Percentiles rank a stretch among this genome's conserved stretches.
phyloP scores from a whole-genome alignment of 192 early-diverging fungal genomes.

The Endogone sp. region DNA sequence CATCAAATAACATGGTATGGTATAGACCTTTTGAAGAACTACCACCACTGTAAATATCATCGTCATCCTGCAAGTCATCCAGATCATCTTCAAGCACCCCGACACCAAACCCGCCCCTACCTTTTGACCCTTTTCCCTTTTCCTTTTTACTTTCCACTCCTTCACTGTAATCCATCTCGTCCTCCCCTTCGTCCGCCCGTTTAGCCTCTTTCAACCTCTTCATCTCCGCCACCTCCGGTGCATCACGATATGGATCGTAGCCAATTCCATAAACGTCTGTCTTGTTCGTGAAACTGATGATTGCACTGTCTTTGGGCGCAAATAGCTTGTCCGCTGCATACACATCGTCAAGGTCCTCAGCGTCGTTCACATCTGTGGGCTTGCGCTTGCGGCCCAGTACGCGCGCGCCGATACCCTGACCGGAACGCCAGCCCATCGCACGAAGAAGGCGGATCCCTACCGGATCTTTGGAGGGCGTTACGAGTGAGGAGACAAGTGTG shows the following conservation, averaged over 20 bases:
- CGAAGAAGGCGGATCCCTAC: constrained; percentile 59
- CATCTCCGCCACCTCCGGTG: constrained; percentile 50
- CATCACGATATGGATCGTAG: constrained; percentile 61
- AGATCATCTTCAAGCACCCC: constrained; percentile 68
- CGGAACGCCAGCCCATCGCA: constrained; percentile 86
- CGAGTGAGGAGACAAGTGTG: constrained; percentile 49
- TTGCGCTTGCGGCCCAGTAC: constrained; percentile 37
- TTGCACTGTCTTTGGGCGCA: constrained; percentile 62
- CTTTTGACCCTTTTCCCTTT: background rate
- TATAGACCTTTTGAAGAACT: constrained; percentile 3
- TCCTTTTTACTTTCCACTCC: background rate
- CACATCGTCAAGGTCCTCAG: constrained; percentile 42
- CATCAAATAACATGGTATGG: background rate
- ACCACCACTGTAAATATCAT: constrained; percentile 13
- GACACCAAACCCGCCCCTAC: constrained; percentile 48
- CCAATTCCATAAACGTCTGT: constrained; percentile 62
- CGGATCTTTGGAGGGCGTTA: constrained; percentile 60
- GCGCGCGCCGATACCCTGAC: constrained; percentile 80
- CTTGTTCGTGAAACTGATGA: constrained; percentile 45
- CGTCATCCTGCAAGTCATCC: constrained; percentile 35
- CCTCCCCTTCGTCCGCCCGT: background rate
- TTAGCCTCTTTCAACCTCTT: constrained; percentile 29
- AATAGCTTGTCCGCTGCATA: constrained; percentile 48
- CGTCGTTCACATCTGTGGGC: constrained; percentile 8
- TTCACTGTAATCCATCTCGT: constrained; percentile 6